A percentile compares a stretch with the other conserved stretches of the same genome.
phyloP scores from a whole-genome alignment of 441 rosid species.

The Geranium incanum region DNA sequence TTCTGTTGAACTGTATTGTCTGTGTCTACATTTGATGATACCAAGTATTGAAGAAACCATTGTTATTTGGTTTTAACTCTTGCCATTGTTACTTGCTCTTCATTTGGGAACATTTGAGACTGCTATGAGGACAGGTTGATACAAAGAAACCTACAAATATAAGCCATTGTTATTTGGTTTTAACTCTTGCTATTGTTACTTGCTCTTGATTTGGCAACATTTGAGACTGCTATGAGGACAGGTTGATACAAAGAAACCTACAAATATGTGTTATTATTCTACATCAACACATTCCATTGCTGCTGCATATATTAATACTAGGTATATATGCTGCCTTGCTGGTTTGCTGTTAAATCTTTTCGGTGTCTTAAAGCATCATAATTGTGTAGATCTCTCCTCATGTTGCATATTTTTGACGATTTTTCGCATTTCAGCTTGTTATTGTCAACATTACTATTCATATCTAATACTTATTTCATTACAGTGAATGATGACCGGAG shows the following conservation, averaged over 20 bases:
- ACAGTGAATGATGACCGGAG: neutral
- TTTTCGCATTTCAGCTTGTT: neutral
- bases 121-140: neutral
- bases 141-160: neutral
- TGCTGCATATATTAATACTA: neutral
- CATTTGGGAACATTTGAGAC: neutral
- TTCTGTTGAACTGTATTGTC: neutral
- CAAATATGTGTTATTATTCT: too few relatives aligned
- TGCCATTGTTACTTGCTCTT: neutral
- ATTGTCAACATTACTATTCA: neutral
- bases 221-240: neutral
- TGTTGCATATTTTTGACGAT: too few relatives aligned
- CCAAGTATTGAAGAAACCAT: neutral
- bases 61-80: neutral
- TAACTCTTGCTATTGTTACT: neutral
- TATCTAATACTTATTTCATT: neutral
- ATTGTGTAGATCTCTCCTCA: neutral
- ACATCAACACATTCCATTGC: neutral
- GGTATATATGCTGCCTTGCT: neutral
- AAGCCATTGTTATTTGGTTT: neutral
- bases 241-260: neutral
- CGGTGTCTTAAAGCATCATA: neutral
- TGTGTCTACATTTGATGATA: neutral
- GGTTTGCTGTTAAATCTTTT: neutral
- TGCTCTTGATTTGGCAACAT: slow-evolving; percentile 1